Evolutionary conservation across 768 basidiomycete species (phyloP).

Genomic region (Leccinum truebloodii): DNA sequence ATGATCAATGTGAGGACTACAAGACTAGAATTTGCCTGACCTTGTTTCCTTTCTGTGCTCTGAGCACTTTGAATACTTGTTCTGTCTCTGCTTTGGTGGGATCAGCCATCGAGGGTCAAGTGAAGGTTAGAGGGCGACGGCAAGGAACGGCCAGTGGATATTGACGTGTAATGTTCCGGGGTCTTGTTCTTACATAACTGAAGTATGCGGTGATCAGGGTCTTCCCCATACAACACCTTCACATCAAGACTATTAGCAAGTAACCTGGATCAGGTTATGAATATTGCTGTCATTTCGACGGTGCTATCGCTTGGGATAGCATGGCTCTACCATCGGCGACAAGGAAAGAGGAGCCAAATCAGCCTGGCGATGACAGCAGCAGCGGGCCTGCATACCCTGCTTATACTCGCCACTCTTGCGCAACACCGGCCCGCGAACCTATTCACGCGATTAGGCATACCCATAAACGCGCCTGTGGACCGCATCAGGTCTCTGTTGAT

Average conservation of each 20-base stretch:
- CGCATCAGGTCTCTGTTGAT: constrained; percentile 48
- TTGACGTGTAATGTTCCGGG: constrained; percentile 24
- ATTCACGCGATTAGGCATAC: constrained; percentile 55
- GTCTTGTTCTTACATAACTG: constrained; percentile 6
- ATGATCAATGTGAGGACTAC: constrained; percentile 4
- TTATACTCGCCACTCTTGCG: constrained; percentile 18
- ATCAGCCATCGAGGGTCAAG: constrained; percentile 53
- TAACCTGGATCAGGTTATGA: constrained; percentile 3
- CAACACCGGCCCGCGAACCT: constrained; percentile 57
- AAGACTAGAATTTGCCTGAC: constrained; percentile 35
- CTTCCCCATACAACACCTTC: background rate
- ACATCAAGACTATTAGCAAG: too few species aligned
- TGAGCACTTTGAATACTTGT: constrained; percentile 80
- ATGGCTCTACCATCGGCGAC: constrained; percentile 15
- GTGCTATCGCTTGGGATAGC: constrained; percentile 20
- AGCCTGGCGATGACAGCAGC: constrained; percentile 12
- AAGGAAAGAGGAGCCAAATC: background rate
- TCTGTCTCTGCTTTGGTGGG: constrained; percentile 87
- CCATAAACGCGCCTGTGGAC: constrained; percentile 56
- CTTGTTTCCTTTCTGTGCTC: constrained; percentile 87
- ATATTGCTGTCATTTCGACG: constrained; percentile 13
- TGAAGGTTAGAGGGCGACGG: constrained; percentile 7
- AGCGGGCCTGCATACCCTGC: constrained; percentile 17
- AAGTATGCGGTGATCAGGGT: constrained; percentile 18
- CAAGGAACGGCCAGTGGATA: constrained; percentile 1